phyloP scores from a whole-genome alignment of 2,329 filamentous ascomycete genomes.

The Moelleriella libera region DNA sequence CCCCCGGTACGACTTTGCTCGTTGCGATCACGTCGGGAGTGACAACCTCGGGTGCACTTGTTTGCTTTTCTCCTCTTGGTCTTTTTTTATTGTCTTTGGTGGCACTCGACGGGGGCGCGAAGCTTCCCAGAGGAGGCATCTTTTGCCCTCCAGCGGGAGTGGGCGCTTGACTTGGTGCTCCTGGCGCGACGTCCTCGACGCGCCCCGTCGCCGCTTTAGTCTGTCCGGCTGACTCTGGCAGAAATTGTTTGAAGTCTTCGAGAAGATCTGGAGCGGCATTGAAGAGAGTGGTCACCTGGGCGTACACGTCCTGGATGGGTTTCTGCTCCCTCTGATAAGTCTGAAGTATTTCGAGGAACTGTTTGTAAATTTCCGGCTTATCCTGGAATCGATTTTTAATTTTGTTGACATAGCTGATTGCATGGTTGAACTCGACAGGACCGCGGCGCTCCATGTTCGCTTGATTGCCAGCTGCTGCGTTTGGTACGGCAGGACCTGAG shows the following conservation, averaged over 20 bases:
- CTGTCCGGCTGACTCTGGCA: slow-evolving; percentile 64
- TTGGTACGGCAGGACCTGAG: slow-evolving; percentile 41
- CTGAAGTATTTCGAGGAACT: slow-evolving; percentile 94
- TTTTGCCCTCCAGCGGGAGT: slow-evolving; percentile 54
- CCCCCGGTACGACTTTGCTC: slow-evolving; percentile 15
- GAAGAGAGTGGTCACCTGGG: slow-evolving; percentile 89
- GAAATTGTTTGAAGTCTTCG: slow-evolving; percentile 97
- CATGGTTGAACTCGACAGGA: slow-evolving; percentile 97
- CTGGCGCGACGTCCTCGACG: slow-evolving; percentile 36
- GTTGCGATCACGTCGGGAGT: slow-evolving; percentile 27
- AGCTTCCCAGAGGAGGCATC: slow-evolving; percentile 89
- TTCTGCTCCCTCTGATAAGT: slow-evolving; percentile 98
- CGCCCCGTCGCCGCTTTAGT: slow-evolving; percentile 39
- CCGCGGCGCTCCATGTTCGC: slow-evolving; percentile 69
- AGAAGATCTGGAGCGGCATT: slow-evolving; percentile 85
- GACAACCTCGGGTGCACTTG: slow-evolving; percentile 31
- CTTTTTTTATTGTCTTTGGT: slow-evolving; percentile 88
- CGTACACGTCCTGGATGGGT: slow-evolving; percentile 95
- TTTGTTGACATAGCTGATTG: slow-evolving; percentile 98
- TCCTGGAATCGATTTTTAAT: slow-evolving; percentile 99
- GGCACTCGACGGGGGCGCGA: slow-evolving; percentile 67
- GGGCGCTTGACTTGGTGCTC: slow-evolving; percentile 37
- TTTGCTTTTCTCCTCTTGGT: slow-evolving; percentile 44
- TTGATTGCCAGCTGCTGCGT: slow-evolving; percentile 44
- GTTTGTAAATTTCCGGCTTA: slow-evolving; percentile 97